A percentile compares a stretch with the other conserved stretches of the same genome.
Evolutionary conservation across 768 basidiomycete species (phyloP).

Genomic region (Chalciporus sphaerocephalus): DNA sequence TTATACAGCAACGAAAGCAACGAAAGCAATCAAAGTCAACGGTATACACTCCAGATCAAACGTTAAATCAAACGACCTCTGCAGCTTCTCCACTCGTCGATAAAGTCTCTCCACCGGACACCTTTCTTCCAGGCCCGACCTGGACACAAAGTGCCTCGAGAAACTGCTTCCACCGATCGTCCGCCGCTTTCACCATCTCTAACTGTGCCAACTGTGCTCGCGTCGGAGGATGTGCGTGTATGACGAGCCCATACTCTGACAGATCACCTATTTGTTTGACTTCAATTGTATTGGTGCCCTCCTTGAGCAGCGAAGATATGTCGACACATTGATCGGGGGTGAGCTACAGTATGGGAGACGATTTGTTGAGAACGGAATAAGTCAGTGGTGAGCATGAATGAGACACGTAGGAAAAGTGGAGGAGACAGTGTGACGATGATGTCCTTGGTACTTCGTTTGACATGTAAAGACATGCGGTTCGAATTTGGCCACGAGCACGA

Average conservation of each 20-base stretch:
- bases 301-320: conserved; percentile 40
- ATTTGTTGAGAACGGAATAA: neutral
- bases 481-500: conserved; percentile 43
- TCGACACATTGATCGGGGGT: conserved; percentile 50
- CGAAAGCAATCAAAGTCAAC: neutral
- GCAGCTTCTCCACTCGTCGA: neutral
- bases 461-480: conserved; percentile 18
- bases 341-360: conserved; percentile 28
- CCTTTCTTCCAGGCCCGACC: neutral
- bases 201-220: conserved; percentile 36
- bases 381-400: neutral
- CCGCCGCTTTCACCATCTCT: conserved; percentile 4
- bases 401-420: conserved; percentile 35
- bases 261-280: conserved; percentile 42
- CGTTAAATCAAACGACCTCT: neutral
- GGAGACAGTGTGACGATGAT: conserved; percentile 23
- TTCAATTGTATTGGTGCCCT: conserved; percentile 41
- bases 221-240: conserved; percentile 51
- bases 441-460: conserved; percentile 6
- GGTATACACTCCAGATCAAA: too few species aligned
- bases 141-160: conserved; percentile 14
- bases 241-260: conserved; percentile 42
- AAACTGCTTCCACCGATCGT: conserved; percentile 22
- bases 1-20: neutral
- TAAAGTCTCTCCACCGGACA: neutral